Evolutionary conservation across 2,329 filamentous ascomycete genomes (phyloP), one percentile per base, ranked within the genome.

Genomic region (Neonectria sp.): DNA sequence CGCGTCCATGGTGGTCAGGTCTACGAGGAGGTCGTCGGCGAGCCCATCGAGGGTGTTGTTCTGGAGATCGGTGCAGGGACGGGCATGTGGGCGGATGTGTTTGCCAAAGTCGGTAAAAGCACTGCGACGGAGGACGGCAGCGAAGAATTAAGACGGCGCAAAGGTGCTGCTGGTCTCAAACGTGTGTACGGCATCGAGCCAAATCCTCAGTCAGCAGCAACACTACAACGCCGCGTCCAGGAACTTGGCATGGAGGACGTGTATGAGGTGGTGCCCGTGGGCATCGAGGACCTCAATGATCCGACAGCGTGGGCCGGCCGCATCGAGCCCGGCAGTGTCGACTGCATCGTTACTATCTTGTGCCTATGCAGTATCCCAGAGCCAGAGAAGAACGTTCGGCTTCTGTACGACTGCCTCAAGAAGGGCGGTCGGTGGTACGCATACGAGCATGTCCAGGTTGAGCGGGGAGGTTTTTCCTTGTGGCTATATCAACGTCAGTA

Each of bases 181-280:
- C 84, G 82, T 35, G 81, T 92, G 49, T 91, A 89, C 72, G 91
- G 90, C 61, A 85, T 92, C 5, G 91, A 93, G 79, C 91, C 91
- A 3, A 92, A 91, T 75, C 61, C 76, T 0, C 83, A 82, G 40
- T 86, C 88, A 60, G 87, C 90, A 69, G 76, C 76, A 0, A 77
- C 78, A 6, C 79, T 93, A 58, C 78, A 81, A 1, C 74, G 77
- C 45, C 84, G 83, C 25, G 83, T 91, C 4, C 75, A 78, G 12
- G 82, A 84, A 1, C 84, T 88, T 1, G 89, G 88, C 0, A 78
- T 93, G 3, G 81, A 84, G 7, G 87, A 82, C 58, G 79, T 86
- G 8, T 93, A 92, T 76, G 85, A 89, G 75, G 85, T 92, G 63
- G 84, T 91, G 11, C 89, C 89, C 2, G 84, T 88, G 6, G 91